phyloP scores from a whole-genome alignment of 192 early-diverging fungal genomes.

The Lunasporangiospora selenospora region DNA sequence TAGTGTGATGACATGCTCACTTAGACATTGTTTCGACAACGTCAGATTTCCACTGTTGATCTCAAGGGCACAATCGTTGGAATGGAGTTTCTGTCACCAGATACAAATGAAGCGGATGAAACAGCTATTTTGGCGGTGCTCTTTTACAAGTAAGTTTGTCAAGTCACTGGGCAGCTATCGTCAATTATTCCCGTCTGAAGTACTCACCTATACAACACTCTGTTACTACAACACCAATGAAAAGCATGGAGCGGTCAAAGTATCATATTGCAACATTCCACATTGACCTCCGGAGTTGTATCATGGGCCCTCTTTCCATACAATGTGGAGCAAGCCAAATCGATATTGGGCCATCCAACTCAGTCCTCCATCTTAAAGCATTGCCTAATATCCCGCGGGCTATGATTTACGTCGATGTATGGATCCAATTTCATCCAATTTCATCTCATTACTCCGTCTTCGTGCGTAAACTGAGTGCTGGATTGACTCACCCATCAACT shows the following conservation, averaged over 20 bases:
- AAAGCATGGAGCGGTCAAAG: constrained; percentile 7
- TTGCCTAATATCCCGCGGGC: constrained; percentile 29
- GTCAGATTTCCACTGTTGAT: constrained; percentile 19
- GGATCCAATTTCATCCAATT: no score
- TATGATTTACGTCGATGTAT: constrained; percentile 39
- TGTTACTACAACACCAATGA: not conserved
- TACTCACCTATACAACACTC: not conserved
- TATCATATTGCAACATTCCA: constrained; percentile 39
- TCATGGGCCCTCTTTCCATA: constrained; percentile 6
- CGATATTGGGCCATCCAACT: not conserved
- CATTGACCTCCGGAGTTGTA: constrained; percentile 10
- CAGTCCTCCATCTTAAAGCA: constrained; percentile 25
- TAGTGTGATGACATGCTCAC: not conserved
- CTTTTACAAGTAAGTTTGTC: constrained; percentile 27
- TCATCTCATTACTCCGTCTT: no score
- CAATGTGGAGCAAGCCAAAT: constrained; percentile 28
- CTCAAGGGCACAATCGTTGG: constrained; percentile 27
- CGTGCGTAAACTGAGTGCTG: no score
- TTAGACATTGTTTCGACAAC: not conserved
- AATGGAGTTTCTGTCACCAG: constrained; percentile 35
- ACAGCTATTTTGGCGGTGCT: constrained; percentile 26
- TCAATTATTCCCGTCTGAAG: not conserved
- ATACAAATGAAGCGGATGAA: constrained; percentile 3
- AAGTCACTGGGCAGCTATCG: not conserved
- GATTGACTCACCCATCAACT: no score